phyloP scores from a whole-genome alignment of 129 eudicot species.

The Apium graveolens region DNA sequence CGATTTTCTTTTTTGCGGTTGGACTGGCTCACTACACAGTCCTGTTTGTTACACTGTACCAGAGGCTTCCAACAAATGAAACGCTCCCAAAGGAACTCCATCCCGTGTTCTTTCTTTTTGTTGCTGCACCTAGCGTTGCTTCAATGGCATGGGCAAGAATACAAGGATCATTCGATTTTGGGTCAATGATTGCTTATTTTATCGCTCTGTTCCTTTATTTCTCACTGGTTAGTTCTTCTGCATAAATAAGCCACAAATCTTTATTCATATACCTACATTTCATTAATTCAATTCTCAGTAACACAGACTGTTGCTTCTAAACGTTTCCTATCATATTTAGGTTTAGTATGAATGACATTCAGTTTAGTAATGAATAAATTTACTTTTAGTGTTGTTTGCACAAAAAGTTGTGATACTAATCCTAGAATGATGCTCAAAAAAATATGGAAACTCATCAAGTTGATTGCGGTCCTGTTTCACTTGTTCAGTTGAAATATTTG shows the following conservation, averaged over 20 bases:
- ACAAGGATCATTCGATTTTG: slow-evolving; percentile 65
- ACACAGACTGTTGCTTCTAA: neutral
- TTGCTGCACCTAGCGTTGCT: slow-evolving; percentile 91
- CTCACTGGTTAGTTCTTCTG: slow-evolving; percentile 35
- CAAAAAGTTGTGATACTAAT: neutral
- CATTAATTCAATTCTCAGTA: too few relatives aligned
- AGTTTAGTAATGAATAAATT: neutral
- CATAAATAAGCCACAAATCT: neutral
- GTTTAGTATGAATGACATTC: neutral
- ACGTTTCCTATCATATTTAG: neutral
- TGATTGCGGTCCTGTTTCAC: neutral
- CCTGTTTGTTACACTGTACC: slow-evolving; percentile 84
- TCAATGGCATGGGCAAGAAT: slow-evolving; percentile 91
- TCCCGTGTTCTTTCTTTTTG: slow-evolving; percentile 86
- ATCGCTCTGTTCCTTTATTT: slow-evolving; percentile 77
- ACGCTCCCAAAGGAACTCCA: slow-evolving; percentile 95
- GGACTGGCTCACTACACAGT: slow-evolving; percentile 90
- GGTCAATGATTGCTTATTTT: slow-evolving; percentile 68
- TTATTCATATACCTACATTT: neutral
- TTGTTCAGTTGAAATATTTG: neutral
- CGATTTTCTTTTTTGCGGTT: slow-evolving; percentile 77
- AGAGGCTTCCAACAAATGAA: slow-evolving; percentile 87
- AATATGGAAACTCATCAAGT: neutral
- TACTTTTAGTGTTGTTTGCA: neutral
- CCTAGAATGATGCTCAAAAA: neutral